phyloP scores from a whole-genome alignment of 192 early-diverging fungal genomes.

The Backusella tarrabulga region DNA sequence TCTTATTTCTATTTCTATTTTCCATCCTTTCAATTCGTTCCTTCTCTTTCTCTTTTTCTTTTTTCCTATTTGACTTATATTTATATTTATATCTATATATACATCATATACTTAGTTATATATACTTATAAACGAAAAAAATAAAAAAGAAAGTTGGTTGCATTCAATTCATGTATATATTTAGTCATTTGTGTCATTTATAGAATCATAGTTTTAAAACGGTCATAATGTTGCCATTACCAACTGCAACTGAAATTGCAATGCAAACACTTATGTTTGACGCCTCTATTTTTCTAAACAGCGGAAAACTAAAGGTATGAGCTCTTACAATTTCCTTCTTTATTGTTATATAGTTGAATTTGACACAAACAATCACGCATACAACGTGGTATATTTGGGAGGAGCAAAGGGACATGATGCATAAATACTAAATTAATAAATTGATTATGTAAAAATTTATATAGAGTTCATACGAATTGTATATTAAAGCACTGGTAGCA shows the following conservation, averaged over 20 bases:
- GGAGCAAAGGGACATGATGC: neutral
- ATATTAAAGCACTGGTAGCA: conserved; percentile 45
- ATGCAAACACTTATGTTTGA: conserved; percentile 4
- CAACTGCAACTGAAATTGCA: conserved; percentile 3
- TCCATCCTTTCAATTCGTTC: neutral
- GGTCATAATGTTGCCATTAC: neutral
- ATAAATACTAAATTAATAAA: neutral
- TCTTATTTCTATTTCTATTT: neutral
- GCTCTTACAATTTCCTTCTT: neutral
- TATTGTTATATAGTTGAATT: neutral
- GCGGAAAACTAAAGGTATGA: neutral
- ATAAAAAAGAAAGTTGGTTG: neutral
- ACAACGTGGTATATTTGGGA: neutral
- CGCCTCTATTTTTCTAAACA: conserved; percentile 10
- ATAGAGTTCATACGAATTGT: conserved; percentile 26
- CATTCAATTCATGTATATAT: conserved; percentile 2
- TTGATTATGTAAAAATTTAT: neutral
- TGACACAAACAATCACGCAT: neutral
- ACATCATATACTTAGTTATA: no score
- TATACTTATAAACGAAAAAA: neutral
- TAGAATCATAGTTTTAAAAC: neutral
- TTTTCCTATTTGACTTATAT: neutral
- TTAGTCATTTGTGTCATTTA: neutral
- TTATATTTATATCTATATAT: no score
- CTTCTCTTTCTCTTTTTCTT: neutral